These are phyloP conservation scores for Thymus quinquecostatus DNA, from an alignment of 257 asterid species.

Conservation along the genomic window DNA sequence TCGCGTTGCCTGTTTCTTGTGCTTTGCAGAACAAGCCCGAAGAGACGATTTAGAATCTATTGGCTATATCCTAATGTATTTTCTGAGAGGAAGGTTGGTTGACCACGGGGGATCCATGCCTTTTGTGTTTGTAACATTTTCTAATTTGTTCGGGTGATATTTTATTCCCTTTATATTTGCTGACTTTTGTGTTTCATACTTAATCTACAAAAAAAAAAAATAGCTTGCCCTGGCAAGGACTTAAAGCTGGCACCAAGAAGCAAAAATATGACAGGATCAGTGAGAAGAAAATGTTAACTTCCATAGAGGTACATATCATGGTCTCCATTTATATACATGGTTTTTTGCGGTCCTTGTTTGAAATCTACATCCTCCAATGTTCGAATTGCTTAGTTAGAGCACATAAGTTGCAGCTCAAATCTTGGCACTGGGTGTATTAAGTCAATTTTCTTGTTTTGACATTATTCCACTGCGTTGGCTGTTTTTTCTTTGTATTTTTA, in stretches of 20 bases:
- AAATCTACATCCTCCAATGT: slow-evolving; percentile 2
- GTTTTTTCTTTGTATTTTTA: neutral
- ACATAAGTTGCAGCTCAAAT: neutral
- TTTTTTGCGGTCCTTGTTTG: slow-evolving; percentile 19
- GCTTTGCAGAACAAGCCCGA: slow-evolving; percentile 83
- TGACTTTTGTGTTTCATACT: slow-evolving; percentile 23
- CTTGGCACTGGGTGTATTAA: slow-evolving; percentile 12
- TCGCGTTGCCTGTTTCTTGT: slow-evolving; percentile 21
- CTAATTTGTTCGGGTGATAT: slow-evolving; percentile 5
- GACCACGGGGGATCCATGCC: slow-evolving; percentile 21
- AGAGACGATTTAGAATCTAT: slow-evolving; percentile 96
- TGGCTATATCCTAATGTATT: slow-evolving; percentile 96
- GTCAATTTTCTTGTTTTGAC: slow-evolving; percentile 7
- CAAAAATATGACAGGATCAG: slow-evolving; percentile 94
- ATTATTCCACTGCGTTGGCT: neutral
- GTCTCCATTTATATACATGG: slow-evolving; percentile 22
- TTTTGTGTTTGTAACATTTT: slow-evolving; percentile 21
- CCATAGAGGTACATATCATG: slow-evolving; percentile 70
- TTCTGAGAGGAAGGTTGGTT: slow-evolving; percentile 97
- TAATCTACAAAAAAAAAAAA: slow-evolving; percentile 30
- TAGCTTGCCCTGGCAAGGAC: slow-evolving; percentile 99
- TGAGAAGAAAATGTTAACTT: slow-evolving; percentile 90
- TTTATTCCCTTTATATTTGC: neutral
- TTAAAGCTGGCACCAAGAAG: slow-evolving; percentile 93
- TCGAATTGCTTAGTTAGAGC: slow-evolving; percentile 8